Conservation (phyloP, 2,329 filamentous ascomycete species). For the Neoarthrinium moseri region DNA sequence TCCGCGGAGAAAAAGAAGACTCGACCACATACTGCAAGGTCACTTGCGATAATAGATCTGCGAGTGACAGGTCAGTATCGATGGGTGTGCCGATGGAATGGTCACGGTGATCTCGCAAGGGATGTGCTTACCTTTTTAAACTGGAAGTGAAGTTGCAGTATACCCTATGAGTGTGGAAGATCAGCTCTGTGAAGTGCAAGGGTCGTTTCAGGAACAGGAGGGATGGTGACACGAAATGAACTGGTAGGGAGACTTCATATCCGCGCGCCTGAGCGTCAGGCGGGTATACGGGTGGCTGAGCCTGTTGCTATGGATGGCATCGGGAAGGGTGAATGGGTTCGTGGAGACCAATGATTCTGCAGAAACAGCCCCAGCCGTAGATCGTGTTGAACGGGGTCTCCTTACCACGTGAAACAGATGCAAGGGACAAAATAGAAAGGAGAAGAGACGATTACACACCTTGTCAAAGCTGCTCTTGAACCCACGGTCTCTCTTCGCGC, state of each 20-base stretch:
- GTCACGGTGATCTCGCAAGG: not conserved
- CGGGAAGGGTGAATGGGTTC: too few relatives aligned
- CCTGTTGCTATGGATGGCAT: slow-evolving; percentile 2
- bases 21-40: not conserved
- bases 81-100: not conserved
- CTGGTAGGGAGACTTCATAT: slow-evolving; percentile 15
- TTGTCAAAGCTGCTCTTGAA: slow-evolving; percentile 98
- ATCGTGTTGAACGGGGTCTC: too few relatives aligned
- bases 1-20: not conserved
- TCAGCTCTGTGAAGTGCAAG: slow-evolving; percentile 21
- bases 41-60: slow-evolving; percentile 42
- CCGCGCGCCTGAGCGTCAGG: slow-evolving; percentile 8
- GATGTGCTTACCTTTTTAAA: slow-evolving; percentile 80
- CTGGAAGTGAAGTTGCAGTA: slow-evolving; percentile 94
- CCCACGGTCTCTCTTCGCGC: slow-evolving; percentile 88
- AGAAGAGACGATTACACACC: slow-evolving; percentile 48
- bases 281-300: slow-evolving; percentile 14
- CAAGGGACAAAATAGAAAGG: slow-evolving; percentile 11
- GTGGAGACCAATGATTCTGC: too few relatives aligned
- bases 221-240: slow-evolving; percentile 3
- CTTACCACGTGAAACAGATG: slow-evolving; percentile 15
- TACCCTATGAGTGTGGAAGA: slow-evolving; percentile 60
- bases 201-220: slow-evolving; percentile 14
- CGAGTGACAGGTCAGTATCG: slow-evolving; percentile 17
- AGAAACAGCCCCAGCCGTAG: too few relatives aligned